Base-by-base conservation (phyloP, 768 basidiomycete genomes). In the Tubosaeta sp. region DNA sequence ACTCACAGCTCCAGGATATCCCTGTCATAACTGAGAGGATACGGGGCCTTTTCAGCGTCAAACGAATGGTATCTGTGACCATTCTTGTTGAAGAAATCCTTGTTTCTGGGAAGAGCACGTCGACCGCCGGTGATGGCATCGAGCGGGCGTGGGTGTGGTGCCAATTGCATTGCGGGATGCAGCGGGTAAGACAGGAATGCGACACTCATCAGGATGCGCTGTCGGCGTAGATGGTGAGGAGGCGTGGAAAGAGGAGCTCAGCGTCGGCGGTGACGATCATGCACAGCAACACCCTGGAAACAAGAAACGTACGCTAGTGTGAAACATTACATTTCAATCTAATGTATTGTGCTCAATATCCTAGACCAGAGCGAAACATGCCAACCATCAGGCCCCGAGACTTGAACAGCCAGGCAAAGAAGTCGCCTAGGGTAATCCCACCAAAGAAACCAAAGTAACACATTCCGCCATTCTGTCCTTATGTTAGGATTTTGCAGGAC, bases 31-130 rank as follows among this genome's bases (percentile, higher is more conserved):
- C 81, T 84, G 34, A 86, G 63, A 1, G 88, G 88, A 72, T 91
- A 91, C 2, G 87, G 88, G 2, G 85, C 88, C 71, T 90, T 88
- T 65, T 87, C 85, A 35, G 75, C 76, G 55, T 84, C 83, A 61
- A 83, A 84, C 16, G 79, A 74, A 64, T 89, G 88, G 53, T 85
- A 83, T 49, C 74, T 75, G 43, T 78, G 79, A 43, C 86, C 86
- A 60, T 84, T 65, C 60, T 84, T 86, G 58, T 69, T 64, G 39
- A 77, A 62, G 62, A 86, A 86, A 45, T 86, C 84, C 65, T 79
- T 85, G 53, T 66, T 63, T 38, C 65, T 57, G n/a, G 59, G 62
- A 11, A 59, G 53, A 19, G 58, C 54, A 50, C 76, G 72, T 54
- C 72, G 67, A 25, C 70, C 61, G 16, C 64, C 55, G 14, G 64